These are phyloP conservation scores for Crithidia sp. DNA, from an alignment of 208 protist species.

Conservation along the genomic window DNA sequence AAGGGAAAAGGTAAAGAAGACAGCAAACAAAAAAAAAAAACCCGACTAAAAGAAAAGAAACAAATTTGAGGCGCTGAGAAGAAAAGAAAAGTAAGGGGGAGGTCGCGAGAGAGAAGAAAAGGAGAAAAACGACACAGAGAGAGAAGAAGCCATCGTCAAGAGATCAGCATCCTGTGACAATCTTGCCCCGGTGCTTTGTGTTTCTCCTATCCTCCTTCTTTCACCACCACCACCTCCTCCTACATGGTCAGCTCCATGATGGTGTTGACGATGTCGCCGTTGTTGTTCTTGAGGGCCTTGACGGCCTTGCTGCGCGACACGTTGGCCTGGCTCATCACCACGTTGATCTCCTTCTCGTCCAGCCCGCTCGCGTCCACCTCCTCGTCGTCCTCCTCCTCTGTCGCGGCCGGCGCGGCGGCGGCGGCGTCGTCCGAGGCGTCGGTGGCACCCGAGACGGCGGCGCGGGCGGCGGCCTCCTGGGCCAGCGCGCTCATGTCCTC, in stretches of 20 bases:
- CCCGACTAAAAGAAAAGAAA: no score
- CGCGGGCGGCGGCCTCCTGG: constrained; percentile 74
- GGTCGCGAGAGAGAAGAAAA: constrained; percentile 7
- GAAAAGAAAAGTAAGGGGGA: neutral
- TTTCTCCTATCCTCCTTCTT: constrained; percentile 5
- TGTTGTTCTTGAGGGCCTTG: constrained; percentile 86
- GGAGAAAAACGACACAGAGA: neutral
- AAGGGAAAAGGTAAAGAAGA: no score
- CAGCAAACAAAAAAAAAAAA: no score
- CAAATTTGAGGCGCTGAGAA: no score
- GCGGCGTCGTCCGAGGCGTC: constrained; percentile 30
- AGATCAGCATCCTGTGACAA: neutral
- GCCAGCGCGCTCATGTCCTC: constrained; percentile 84
- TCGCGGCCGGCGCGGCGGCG: constrained; percentile 30
- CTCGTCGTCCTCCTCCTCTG: constrained; percentile 58
- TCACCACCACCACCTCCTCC: constrained; percentile 1
- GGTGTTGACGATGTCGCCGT: constrained; percentile 88
- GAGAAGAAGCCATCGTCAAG: neutral
- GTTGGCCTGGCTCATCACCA: constrained; percentile 82
- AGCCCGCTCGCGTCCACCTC: constrained; percentile 64
- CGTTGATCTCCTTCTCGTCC: constrained; percentile 86
- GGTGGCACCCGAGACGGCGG: constrained; percentile 57
- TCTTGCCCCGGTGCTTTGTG: neutral
- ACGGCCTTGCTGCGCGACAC: constrained; percentile 80
- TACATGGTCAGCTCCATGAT: constrained; percentile 89